Base-by-base conservation (phyloP, 345 rosid genomes). In the Acer yangbiense region DNA sequence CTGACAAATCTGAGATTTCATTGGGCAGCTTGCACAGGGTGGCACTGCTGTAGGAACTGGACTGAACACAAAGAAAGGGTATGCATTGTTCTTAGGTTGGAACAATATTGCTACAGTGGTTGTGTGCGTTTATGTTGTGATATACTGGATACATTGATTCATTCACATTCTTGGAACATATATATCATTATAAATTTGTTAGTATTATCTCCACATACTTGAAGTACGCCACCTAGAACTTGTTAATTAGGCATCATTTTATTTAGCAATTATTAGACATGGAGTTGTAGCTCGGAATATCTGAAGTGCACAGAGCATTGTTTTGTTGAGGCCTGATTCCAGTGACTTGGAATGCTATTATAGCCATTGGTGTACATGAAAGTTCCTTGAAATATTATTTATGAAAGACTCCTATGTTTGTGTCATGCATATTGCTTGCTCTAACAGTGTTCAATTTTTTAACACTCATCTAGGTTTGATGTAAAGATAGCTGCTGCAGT, bases 31-130 rank as follows among this genome's bases (percentile, higher is more conserved):
- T 83, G 99, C 99, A 74, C 99, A 96, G 83, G 99, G 99, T 82
- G 98, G 98, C 80, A 96, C 99, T 83, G 99, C 99, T 65, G 99
- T 96, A 43, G 99, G 99, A 60, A 96, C 99, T 23, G 99, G 98
- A 83, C 82, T 96, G 81, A 96, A 96, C 87, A 94, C 98, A 52
- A 96, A 89, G 88, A 96, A 84, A 85, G 98, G 99, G 99, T 96
- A 87, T 72, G 88, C 69, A 66, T 76, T 77, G 75, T 76, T 55
- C 65, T 61, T 41, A 44, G 48, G 23, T 48, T 60, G 75, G 21
- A 69, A 54, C 43, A 23, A 6, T 75, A 65, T 75, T 71, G 76
- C 23, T 50, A 39, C 12, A 6, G 27, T 41, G 32, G 71, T 39
- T 55, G 43, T 17, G 71, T 72, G 8, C 23, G 43, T 62, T 44